Evolutionary conservation across 1,284 basidiomycete species (phyloP), one percentile per base, ranked within the genome.

Genomic region (Phenoliferia sp.): DNA sequence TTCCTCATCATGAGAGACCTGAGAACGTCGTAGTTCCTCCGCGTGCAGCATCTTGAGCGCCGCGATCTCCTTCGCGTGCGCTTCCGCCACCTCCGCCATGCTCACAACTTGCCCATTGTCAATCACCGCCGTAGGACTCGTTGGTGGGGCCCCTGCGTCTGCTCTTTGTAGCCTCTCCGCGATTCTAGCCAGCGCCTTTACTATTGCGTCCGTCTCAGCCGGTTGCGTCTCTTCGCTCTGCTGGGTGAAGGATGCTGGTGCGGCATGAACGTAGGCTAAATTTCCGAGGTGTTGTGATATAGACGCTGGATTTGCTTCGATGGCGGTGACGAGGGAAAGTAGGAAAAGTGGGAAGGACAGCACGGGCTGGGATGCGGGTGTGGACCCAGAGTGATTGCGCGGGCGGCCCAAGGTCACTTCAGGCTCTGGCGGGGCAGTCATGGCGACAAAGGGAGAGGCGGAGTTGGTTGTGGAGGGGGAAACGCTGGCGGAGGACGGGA

Each of bases 271-370:
- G 31, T 63, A 64, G 6, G 66, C 64, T 59, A 69, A 63, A 67
- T 68, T 67, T 59, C 60, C 61, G 48, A 76, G 67, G 55, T 72
- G 69, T 10, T 59, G 26, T 9, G 67, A 67, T 57, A 71, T 64
- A 77, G 52, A 55, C 15, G 67, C 61, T 5, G 75, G 75, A 63
- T 74, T 69, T 6, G 63, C 55, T 66, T 77, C 65, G 69, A 77
- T 59, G 54, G 76, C 65, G 72, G 76, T 65, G 64, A 77, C 39
- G 72, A 78, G 69, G 36, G 72, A 52, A 70, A 76, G 61, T 67
- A 74, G 50, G 67, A 76, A 69, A 59, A 69, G 36, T 56, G 75
- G 63, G 71, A 76, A 73, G 3, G 73, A 55, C 58, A 70, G 68
- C 6, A 70, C 62, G 3, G 71, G 64, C 1, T 64, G 6, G 68